These are phyloP conservation scores for Sistotremastrum niveocremeum DNA, from an alignment of 768 basidiomycete species.

Conservation along the genomic window DNA sequence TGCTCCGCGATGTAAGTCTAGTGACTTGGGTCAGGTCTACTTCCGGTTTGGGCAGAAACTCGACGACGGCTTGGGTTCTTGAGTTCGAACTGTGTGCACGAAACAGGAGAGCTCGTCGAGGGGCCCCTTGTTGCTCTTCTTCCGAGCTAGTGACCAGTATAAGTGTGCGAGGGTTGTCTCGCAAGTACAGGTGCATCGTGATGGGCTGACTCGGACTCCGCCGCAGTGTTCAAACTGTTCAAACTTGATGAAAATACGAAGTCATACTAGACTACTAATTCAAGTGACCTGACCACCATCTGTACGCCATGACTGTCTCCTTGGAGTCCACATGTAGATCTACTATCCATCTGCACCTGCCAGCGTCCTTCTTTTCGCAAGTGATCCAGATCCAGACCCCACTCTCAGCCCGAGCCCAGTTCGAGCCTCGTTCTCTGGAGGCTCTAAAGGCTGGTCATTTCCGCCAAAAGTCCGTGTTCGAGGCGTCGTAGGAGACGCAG, in stretches of 20 bases:
- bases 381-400: no score
- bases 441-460: no score
- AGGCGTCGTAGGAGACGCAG: no score
- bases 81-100: constrained; percentile 40
- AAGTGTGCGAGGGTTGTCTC: constrained; percentile 51
- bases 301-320: background rate
- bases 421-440: no score
- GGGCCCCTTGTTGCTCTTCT: constrained; percentile 48
- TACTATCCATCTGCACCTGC: no score
- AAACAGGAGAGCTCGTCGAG: constrained; percentile 55
- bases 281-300: constrained; percentile 12
- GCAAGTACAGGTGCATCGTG: constrained; percentile 64
- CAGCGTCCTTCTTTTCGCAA: no score
- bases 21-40: constrained; percentile 54
- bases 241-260: background rate
- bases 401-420: no score
- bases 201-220: background rate
- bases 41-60: constrained; percentile 64
- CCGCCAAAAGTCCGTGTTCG: no score
- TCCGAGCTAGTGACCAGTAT: constrained; percentile 60
- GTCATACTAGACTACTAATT: constrained; percentile 2
- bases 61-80: constrained; percentile 61
- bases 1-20: constrained; percentile 52
- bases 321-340: no score
- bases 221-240: background rate